These are phyloP conservation scores for Luzula sylvatica DNA, from an alignment of 176 grass and related monocot genomes.

Conservation along the genomic window DNA sequence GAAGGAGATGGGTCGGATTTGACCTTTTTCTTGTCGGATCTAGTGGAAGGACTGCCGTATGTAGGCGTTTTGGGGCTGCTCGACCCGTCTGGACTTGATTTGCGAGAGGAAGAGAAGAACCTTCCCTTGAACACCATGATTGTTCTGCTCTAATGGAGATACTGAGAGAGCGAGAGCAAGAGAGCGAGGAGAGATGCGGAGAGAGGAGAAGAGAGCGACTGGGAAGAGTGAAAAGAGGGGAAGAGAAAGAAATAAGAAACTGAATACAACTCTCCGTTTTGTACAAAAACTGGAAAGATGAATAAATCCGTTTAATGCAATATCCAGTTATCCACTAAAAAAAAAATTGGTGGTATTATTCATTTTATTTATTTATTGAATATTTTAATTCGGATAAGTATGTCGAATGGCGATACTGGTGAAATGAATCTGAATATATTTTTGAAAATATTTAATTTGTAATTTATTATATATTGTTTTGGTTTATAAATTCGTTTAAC, in stretches of 20 bases:
- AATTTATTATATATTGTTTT: too few species aligned
- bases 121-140: slow-evolving; percentile 93
- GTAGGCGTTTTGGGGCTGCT: slow-evolving; percentile 87
- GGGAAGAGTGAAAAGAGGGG: slow-evolving; percentile 12
- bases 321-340: too few species aligned
- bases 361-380: too few species aligned
- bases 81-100: slow-evolving; percentile 79
- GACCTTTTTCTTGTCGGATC: slow-evolving; percentile 89
- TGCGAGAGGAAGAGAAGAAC: slow-evolving; percentile 84
- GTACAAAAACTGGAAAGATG: not conserved
- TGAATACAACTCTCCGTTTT: slow-evolving; percentile 7
- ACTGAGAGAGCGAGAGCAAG: slow-evolving; percentile 10
- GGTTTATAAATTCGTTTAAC: too few species aligned
- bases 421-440: too few species aligned
- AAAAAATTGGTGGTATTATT: too few species aligned
- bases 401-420: too few species aligned
- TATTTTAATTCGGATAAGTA: too few species aligned
- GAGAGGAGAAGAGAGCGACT: slow-evolving; percentile 14
- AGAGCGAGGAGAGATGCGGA: not conserved
- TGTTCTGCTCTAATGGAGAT: not conserved
- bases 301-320: not conserved
- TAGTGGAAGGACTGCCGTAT: slow-evolving; percentile 43
- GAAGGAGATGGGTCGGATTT: slow-evolving; percentile 63
- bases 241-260: slow-evolving; percentile 5
- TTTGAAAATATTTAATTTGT: too few species aligned